A percentile compares a stretch with the other conserved stretches of the same genome.
Conservation (phyloP, 495 filamentous ascomycete genomes). For the Pyronema omphalodes region DNA sequence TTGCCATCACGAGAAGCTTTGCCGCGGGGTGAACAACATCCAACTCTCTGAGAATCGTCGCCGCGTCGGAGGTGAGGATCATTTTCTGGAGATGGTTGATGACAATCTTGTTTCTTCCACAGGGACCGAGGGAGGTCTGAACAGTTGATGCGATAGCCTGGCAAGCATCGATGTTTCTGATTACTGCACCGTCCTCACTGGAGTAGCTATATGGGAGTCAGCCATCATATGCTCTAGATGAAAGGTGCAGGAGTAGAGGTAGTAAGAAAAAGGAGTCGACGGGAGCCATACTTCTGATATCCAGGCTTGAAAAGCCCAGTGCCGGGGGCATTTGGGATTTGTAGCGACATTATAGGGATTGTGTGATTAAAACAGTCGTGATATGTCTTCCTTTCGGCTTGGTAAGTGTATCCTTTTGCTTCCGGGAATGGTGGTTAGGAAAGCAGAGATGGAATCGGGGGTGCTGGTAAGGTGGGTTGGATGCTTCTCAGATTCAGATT, state of each 20-base stretch:
- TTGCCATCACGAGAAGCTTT: conserved; percentile 97
- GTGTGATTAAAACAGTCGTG: no score
- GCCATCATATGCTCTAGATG: neutral
- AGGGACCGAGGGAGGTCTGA: conserved; percentile 89
- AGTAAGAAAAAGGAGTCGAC: neutral
- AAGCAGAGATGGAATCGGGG: no score
- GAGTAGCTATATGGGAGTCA: conserved; percentile 51
- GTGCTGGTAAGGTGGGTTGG: no score
- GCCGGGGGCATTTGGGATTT: conserved; percentile 83
- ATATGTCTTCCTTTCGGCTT: no score
- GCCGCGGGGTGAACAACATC: conserved; percentile 98
- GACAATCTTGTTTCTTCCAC: conserved; percentile 98
- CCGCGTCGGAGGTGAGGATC: conserved; percentile 95
- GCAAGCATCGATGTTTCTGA: conserved; percentile 98
- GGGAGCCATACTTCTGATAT: conserved; percentile 64
- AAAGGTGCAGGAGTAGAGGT: neutral
- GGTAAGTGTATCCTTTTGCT: no score
- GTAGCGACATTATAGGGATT: conserved; percentile 59
- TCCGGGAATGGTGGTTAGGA: no score
- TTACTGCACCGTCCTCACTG: conserved; percentile 93
- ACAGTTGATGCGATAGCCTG: conserved; percentile 88
- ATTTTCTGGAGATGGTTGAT: conserved; percentile 99
- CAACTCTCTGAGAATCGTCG: conserved; percentile 89
- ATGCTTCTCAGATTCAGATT: no score
- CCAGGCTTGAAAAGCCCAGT: conserved; percentile 87